Conservation (phyloP, 768 basidiomycete genomes). For the Pleurotus citrinopileatus region DNA sequence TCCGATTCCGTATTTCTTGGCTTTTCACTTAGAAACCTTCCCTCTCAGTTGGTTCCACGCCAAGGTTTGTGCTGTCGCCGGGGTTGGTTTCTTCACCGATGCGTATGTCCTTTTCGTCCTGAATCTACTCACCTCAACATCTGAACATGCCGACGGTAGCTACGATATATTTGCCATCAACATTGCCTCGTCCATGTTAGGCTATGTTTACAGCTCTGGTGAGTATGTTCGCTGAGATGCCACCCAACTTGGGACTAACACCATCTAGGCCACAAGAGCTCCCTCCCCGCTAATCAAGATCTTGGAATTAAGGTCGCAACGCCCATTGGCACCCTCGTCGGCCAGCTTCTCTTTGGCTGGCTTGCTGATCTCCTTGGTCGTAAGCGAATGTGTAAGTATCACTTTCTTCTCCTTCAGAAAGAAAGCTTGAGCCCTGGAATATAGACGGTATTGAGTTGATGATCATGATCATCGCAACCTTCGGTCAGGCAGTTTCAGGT, state of each 20-base stretch:
- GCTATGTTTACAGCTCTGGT: conserved; percentile 67
- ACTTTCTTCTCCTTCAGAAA: background rate
- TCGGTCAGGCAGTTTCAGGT: conserved; percentile 77
- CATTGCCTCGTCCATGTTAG: conserved; percentile 81
- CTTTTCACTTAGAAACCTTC: conserved; percentile 4
- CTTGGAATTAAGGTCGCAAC: conserved; percentile 78
- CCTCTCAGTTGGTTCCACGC: conserved; percentile 75
- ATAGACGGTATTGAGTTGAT: conserved; percentile 74
- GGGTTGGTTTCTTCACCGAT: conserved; percentile 92
- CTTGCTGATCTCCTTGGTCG: conserved; percentile 75
- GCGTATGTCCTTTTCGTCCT: conserved; percentile 38
- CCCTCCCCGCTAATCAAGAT: conserved; percentile 57
- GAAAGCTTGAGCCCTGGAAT: background rate
- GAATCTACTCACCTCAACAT: conserved; percentile 2
- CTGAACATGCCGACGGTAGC: conserved; percentile 22
- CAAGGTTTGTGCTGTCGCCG: conserved; percentile 67
- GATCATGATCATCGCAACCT: conserved; percentile 79
- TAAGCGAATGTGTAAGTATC: conserved; percentile 70
- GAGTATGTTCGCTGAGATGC: conserved; percentile 11
- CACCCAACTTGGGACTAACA: background rate
- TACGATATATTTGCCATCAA: conserved; percentile 92
- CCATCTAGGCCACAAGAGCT: conserved; percentile 27
- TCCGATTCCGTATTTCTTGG: background rate
- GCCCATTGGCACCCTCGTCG: conserved; percentile 71
- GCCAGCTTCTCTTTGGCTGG: conserved; percentile 79